Evolutionary conservation across 805 yeast species (phyloP).

Genomic region (Lipomyces sp.): DNA sequence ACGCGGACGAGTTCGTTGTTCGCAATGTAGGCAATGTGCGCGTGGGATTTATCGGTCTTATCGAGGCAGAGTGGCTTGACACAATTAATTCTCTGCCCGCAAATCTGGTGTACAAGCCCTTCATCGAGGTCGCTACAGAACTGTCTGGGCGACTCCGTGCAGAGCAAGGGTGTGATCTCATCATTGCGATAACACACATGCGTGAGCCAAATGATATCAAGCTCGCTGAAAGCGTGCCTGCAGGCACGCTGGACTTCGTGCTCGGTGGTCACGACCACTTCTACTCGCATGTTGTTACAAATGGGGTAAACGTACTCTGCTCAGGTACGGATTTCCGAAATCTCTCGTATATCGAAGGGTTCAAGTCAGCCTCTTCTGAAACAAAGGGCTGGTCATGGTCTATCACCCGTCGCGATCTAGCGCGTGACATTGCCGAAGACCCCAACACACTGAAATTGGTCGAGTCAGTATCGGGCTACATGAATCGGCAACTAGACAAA

Average conservation of each 20-base stretch:
- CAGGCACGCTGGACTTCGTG: conserved; percentile 27
- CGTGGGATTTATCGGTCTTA: conserved; percentile 29
- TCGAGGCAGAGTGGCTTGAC: conserved; percentile 31
- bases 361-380: conserved; percentile 1
- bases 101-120: conserved; percentile 18
- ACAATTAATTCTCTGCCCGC: conserved; percentile 27
- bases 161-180: conserved; percentile 26
- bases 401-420: conserved; percentile 21
- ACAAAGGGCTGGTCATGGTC: conserved; percentile 16
- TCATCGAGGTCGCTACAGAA: conserved; percentile 16
- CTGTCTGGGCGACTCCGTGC: conserved; percentile 19
- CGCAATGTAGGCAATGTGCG: conserved; percentile 15
- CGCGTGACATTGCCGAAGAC: conserved; percentile 17
- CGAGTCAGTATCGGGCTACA: conserved; percentile 13
- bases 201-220: conserved; percentile 30
- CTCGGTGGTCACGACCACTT: conserved; percentile 32
- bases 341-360: conserved; percentile 30
- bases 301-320: conserved; percentile 24
- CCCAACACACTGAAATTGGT: conserved; percentile 12
- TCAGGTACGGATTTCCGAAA: conserved; percentile 30
- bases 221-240: conserved; percentile 24
- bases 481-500: conserved; percentile 20
- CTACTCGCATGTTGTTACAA: conserved; percentile 23
- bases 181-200: conserved; percentile 31
- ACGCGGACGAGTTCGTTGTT: conserved; percentile 17